phyloP scores from a whole-genome alignment of 768 basidiomycete genomes.

The Peribolospora baueri region DNA sequence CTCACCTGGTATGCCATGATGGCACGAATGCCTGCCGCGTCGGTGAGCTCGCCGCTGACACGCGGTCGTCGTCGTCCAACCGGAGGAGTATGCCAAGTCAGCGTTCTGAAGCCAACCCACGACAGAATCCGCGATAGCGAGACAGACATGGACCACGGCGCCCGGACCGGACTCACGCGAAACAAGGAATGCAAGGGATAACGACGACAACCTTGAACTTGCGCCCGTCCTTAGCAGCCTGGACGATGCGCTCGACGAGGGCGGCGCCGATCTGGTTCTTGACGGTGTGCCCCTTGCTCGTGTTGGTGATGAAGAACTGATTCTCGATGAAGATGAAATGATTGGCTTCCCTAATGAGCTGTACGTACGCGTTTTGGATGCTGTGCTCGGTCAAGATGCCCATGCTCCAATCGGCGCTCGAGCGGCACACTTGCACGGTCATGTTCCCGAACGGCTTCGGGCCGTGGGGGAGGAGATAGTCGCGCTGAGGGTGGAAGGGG shows the following conservation, averaged over 20 bases:
- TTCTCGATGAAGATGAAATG: conserved; percentile 75
- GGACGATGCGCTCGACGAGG: conserved; percentile 57
- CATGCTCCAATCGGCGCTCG: conserved; percentile 80
- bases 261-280: conserved; percentile 65
- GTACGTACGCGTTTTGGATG: conserved; percentile 55
- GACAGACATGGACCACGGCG: no score
- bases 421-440: conserved; percentile 56
- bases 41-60: no score
- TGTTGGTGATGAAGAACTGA: conserved; percentile 17
- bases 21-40: no score
- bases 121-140: no score
- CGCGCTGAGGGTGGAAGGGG: conserved; percentile 1
- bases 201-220: conserved; percentile 43
- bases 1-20: neutral
- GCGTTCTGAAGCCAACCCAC: no score
- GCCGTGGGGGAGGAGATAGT: neutral
- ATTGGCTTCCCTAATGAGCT: conserved; percentile 45
- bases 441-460: conserved; percentile 4
- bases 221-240: conserved; percentile 39
- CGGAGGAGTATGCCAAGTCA: no score
- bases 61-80: no score
- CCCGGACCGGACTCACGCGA: no score
- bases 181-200: no score
- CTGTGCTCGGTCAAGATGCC: conserved; percentile 72
- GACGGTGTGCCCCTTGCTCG: conserved; percentile 23